Conservation (phyloP, 2,329 filamentous ascomycete species). For the Westerdykella aurantiaca region DNA sequence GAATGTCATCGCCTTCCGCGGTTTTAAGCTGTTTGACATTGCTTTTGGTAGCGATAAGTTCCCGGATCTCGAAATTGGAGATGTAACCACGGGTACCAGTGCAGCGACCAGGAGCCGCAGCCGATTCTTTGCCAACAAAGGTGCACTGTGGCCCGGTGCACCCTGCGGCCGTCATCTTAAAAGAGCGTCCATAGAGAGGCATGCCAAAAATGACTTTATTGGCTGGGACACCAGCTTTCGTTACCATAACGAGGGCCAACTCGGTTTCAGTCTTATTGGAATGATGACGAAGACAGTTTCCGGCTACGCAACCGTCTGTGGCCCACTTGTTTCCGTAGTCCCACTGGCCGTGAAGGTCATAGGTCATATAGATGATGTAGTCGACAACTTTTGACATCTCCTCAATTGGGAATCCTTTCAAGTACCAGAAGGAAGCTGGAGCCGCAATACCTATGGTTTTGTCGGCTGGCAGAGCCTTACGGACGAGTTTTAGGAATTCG, state of each 20-base stretch:
- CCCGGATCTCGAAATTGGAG: slow-evolving; percentile 36
- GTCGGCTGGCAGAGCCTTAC: slow-evolving; percentile 7
- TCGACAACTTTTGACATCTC: slow-evolving; percentile 15
- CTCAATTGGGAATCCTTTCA: slow-evolving; percentile 18
- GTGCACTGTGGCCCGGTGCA: slow-evolving; percentile 30
- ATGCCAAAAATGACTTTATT: slow-evolving; percentile 32
- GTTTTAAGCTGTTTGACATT: no score
- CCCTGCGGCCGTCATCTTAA: slow-evolving; percentile 25
- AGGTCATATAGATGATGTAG: slow-evolving; percentile 32
- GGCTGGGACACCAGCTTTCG: slow-evolving; percentile 26
- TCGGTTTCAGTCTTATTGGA: slow-evolving; percentile 37
- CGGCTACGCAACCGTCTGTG: slow-evolving; percentile 22
- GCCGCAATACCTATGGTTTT: slow-evolving; percentile 16
- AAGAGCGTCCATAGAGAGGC: slow-evolving; percentile 32
- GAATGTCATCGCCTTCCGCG: not conserved
- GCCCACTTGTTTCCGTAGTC: slow-evolving; percentile 32
- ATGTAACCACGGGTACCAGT: slow-evolving; percentile 39
- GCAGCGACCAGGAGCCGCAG: slow-evolving; percentile 30
- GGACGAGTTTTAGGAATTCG: slow-evolving; percentile 20
- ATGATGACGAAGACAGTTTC: slow-evolving; percentile 29
- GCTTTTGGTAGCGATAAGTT: slow-evolving; percentile 14
- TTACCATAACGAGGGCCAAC: slow-evolving; percentile 35
- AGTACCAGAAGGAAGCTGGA: slow-evolving; percentile 24
- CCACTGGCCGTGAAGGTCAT: slow-evolving; percentile 40
- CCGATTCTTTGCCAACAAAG: slow-evolving; percentile 28